Evolutionary conservation across 148 eudicot species (phyloP).

Genomic region (Rhododendron ovatum): DNA sequence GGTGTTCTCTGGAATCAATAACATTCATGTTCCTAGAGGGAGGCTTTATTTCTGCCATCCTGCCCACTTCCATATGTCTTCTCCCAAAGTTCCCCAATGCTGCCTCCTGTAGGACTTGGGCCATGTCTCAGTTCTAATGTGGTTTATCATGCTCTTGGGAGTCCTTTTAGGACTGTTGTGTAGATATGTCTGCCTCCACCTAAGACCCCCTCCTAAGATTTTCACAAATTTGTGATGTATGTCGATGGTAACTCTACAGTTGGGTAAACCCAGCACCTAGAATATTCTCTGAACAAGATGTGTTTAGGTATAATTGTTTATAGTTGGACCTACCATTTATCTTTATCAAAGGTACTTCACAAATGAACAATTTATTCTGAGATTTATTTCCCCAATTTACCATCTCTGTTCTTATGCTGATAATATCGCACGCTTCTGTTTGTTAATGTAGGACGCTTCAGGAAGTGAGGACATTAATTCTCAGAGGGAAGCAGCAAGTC

Average conservation of each 20-base stretch:
- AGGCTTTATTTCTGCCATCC: background rate
- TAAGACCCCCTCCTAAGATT: background rate
- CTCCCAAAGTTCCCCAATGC: background rate
- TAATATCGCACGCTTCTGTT: background rate
- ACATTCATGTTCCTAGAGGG: background rate
- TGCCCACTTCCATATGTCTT: background rate
- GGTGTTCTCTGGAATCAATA: background rate
- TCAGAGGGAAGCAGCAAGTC: conserved; percentile 49
- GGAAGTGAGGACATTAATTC: conserved; percentile 38
- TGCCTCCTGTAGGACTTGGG: background rate
- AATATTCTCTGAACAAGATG: background rate
- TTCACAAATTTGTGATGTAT: background rate
- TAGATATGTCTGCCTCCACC: background rate
- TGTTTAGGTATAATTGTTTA: background rate
- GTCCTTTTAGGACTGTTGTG: background rate
- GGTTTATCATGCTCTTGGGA: background rate
- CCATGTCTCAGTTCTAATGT: background rate
- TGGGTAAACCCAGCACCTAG: background rate
- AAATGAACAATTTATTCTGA: background rate
- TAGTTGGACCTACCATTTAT: background rate
- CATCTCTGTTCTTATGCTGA: background rate
- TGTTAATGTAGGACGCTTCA: conserved; percentile 26
- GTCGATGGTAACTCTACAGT: background rate
- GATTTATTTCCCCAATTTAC: background rate
- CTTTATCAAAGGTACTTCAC: background rate